Evolutionary conservation across 495 filamentous ascomycete genomes (phyloP).

Genomic region (Viridothelium virens): DNA sequence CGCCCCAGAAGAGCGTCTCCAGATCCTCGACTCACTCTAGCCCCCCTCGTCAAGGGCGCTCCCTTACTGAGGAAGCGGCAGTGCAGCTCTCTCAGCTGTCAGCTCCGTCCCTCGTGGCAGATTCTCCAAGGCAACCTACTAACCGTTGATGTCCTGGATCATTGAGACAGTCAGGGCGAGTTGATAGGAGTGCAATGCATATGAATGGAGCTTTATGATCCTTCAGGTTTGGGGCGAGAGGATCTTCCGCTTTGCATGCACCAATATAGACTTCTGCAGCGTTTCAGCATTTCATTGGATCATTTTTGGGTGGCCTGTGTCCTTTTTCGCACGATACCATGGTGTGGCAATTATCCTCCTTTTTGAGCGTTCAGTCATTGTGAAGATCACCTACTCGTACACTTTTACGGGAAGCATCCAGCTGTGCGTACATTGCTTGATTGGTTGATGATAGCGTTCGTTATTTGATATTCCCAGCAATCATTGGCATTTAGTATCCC

Average conservation of each 20-base stretch:
- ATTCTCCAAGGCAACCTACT: neutral
- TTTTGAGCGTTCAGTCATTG: neutral
- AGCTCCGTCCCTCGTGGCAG: neutral
- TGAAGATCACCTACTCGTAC: neutral
- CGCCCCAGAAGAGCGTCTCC: slow-evolving; percentile 2
- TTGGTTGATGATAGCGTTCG: neutral
- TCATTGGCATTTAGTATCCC: neutral
- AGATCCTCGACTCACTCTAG: neutral
- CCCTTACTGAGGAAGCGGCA: neutral
- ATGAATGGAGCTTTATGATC: neutral
- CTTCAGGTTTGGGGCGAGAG: neutral
- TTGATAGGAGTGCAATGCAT: too few relatives aligned
- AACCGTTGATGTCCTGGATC: neutral
- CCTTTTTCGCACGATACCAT: slow-evolving; percentile 4
- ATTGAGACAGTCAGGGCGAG: too few relatives aligned
- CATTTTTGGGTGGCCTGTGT: neutral
- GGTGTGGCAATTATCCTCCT: slow-evolving; percentile 8
- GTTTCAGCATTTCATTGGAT: neutral
- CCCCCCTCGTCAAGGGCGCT: neutral
- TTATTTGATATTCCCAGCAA: neutral
- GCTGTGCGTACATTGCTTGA: neutral
- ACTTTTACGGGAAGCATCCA: neutral
- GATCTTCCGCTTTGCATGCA: neutral
- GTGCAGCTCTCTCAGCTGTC: neutral
- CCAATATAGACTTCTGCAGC: neutral